These are phyloP conservation scores for Alternaria brassicae DNA, from an alignment of 2,329 filamentous ascomycete genomes.

Conservation along the genomic window DNA sequence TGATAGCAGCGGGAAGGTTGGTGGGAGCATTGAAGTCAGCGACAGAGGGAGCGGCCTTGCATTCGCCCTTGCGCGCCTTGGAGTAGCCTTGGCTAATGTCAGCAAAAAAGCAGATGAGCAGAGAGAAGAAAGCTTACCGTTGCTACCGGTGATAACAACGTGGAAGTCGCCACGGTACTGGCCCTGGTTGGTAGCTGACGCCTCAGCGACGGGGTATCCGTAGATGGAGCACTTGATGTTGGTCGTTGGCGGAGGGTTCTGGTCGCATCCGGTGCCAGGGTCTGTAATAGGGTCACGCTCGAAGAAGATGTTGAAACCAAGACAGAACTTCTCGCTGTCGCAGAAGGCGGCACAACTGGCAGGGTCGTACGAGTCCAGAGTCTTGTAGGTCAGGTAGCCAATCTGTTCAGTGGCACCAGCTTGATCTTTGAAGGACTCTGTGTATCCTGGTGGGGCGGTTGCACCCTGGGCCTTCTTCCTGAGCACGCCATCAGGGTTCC, in stretches of 20 bases:
- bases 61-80: slow-evolving; percentile 16
- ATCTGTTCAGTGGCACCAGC: slow-evolving; percentile 31
- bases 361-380: slow-evolving; percentile 29
- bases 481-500: slow-evolving; percentile 5
- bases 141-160: slow-evolving; percentile 37
- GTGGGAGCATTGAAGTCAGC: slow-evolving; percentile 27
- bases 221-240: slow-evolving; percentile 41
- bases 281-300: slow-evolving; percentile 36
- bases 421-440: slow-evolving; percentile 24
- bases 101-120: background rate
- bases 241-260: slow-evolving; percentile 30
- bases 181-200: slow-evolving; percentile 32
- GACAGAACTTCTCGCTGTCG: slow-evolving; percentile 32
- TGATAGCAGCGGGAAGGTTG: slow-evolving; percentile 34
- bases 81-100: slow-evolving; percentile 28
- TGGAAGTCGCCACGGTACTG: slow-evolving; percentile 35
- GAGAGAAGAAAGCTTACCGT: slow-evolving; percentile 16
- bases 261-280: slow-evolving; percentile 25
- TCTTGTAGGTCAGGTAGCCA: slow-evolving; percentile 40
- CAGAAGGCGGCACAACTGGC: slow-evolving; percentile 29
- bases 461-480: slow-evolving; percentile 20
- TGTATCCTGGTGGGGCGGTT: slow-evolving; percentile 25
- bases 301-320: slow-evolving; percentile 41
- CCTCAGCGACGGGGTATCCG: slow-evolving; percentile 32
- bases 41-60: slow-evolving; percentile 11